These are phyloP conservation scores for Geranium incanum DNA, from an alignment of 441 rosid genomes.

Conservation along the genomic window DNA sequence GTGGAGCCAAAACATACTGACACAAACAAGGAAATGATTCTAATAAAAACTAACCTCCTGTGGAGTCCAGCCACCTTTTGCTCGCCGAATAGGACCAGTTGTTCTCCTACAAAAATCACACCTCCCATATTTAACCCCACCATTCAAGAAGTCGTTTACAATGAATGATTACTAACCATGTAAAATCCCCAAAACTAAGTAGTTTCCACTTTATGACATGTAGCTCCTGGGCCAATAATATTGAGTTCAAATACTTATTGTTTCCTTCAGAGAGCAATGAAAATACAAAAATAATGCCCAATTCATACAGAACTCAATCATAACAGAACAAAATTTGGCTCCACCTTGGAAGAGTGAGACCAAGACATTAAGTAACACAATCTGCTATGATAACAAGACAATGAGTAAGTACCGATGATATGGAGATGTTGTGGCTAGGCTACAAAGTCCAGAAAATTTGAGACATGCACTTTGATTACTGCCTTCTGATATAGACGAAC, in stretches of 20 bases:
- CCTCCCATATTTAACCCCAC: not conserved
- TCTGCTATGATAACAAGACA: not conserved
- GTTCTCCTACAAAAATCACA: constrained; percentile 62
- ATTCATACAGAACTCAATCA: not conserved
- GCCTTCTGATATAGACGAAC: constrained; percentile 71
- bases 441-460: constrained; percentile 63
- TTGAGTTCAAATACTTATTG: not conserved
- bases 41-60: constrained; percentile 58
- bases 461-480: constrained; percentile 48
- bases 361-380: not conserved
- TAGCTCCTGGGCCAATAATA: not conserved
- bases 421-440: constrained; percentile 64
- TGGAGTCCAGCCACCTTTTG: constrained; percentile 98
- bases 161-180: not conserved
- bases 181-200: not conserved
- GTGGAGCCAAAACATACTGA: not conserved
- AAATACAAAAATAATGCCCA: not conserved
- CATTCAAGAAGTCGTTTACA: not conserved
- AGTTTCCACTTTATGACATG: not conserved
- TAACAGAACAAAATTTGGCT: not conserved
- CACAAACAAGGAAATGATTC: not conserved
- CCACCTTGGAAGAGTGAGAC: not conserved
- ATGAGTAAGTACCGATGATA: constrained; percentile 39
- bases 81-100: constrained; percentile 88
- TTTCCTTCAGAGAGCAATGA: not conserved